Conservation (phyloP, 1,284 basidiomycete genomes). For the Moniliophthora roreri region DNA sequence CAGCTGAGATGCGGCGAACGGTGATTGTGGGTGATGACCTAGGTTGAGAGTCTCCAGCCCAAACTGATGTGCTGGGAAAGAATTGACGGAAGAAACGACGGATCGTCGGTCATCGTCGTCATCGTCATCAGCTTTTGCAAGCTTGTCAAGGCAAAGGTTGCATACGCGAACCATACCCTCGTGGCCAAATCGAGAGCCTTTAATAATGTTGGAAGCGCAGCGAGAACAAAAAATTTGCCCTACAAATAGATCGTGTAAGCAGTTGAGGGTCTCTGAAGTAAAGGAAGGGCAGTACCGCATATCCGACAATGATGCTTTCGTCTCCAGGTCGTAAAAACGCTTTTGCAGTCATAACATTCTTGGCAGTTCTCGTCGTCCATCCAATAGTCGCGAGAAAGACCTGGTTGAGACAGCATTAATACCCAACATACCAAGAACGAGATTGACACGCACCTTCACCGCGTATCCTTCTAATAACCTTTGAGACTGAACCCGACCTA, state of each 20-base stretch:
- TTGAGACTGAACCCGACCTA: conserved; percentile 80
- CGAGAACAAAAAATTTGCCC: conserved; percentile 91
- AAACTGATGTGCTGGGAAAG: conserved; percentile 64
- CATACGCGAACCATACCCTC: conserved; percentile 92
- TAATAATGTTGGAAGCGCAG: conserved; percentile 97
- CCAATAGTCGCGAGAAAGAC: conserved; percentile 89
- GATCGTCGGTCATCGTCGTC: conserved; percentile 84
- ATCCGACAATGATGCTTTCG: conserved; percentile 95
- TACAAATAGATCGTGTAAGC: conserved; percentile 27
- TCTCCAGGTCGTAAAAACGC: conserved; percentile 88
- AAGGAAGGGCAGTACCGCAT: conserved; percentile 55
- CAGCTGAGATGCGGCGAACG: conserved; percentile 85
- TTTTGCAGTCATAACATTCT: conserved; percentile 94
- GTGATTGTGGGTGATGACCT: conserved; percentile 70
- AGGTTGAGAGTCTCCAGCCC: conserved; percentile 48
- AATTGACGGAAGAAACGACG: conserved; percentile 64
- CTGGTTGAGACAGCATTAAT: conserved; percentile 34
- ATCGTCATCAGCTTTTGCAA: conserved; percentile 80
- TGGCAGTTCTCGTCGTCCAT: conserved; percentile 97
- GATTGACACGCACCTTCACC: conserved; percentile 65
- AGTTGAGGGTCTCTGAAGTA: neutral
- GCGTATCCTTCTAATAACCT: conserved; percentile 83
- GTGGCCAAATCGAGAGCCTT: conserved; percentile 91
- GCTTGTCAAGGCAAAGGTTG: conserved; percentile 91
- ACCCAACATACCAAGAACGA: conserved; percentile 14